phyloP scores from a whole-genome alignment of 1,139 yeast species.

The Taphrina deformans region DNA sequence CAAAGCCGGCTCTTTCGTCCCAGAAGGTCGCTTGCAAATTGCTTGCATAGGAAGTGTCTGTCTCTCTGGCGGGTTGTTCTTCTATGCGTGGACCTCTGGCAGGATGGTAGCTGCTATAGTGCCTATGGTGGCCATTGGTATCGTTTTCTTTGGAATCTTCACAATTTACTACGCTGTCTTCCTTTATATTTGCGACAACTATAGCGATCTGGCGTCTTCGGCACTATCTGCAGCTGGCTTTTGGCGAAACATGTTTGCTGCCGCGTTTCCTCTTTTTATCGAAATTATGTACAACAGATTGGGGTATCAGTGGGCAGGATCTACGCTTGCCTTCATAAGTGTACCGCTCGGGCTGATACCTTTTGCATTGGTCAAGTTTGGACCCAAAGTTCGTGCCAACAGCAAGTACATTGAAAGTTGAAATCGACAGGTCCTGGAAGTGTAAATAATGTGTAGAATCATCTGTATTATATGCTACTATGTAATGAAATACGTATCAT shows the following conservation, averaged over 20 bases:
- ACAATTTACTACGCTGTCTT: constrained; percentile 27
- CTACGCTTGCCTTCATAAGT: constrained; percentile 58
- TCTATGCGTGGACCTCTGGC: constrained; percentile 67
- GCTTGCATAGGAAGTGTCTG: constrained; percentile 71
- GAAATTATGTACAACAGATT: constrained; percentile 56
- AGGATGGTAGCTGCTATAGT: constrained; percentile 8
- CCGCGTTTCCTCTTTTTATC: constrained; percentile 71
- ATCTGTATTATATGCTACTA: neutral
- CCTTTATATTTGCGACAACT: constrained; percentile 75
- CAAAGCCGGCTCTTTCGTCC: constrained; percentile 62
- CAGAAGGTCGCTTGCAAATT: constrained; percentile 76
- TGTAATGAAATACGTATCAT: neutral
- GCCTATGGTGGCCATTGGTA: constrained; percentile 21
- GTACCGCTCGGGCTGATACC: constrained; percentile 66
- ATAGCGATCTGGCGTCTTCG: constrained; percentile 77
- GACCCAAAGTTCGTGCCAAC: constrained; percentile 6
- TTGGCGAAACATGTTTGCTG: constrained; percentile 72
- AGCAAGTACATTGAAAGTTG: constrained; percentile 9
- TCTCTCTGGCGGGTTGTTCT: constrained; percentile 64
- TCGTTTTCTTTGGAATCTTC: constrained; percentile 29
- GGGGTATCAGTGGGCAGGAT: constrained; percentile 66
- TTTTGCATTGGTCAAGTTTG: constrained; percentile 58
- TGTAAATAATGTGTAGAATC: neutral
- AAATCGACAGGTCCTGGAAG: too few species aligned
- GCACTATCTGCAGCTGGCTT: constrained; percentile 88